Conservation (phyloP, 164 flowering plant species). For the Protea cynaroides region DNA sequence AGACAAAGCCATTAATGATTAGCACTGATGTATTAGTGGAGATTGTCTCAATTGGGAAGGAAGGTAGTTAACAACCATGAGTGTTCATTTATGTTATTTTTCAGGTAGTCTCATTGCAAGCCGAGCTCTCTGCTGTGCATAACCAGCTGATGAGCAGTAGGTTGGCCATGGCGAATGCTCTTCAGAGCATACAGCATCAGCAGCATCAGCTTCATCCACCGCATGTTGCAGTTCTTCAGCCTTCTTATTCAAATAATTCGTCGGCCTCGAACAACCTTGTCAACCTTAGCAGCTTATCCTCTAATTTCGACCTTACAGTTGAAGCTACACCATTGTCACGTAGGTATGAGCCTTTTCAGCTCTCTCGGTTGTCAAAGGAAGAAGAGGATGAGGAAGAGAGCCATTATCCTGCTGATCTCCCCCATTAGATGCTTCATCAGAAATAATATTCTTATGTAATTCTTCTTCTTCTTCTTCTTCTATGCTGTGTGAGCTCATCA, state of each 20-base stretch:
- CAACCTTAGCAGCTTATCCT: conserved; percentile 32
- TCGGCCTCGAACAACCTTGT: conserved; percentile 49
- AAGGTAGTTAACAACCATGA: too few species aligned
- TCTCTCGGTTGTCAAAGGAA: conserved; percentile 25
- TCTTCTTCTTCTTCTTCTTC: too few species aligned
- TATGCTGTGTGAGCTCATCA: too few species aligned
- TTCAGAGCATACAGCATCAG: conserved; percentile 4
- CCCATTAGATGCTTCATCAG: conserved; percentile 25
- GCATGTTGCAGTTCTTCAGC: conserved; percentile 38
- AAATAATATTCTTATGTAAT: too few species aligned
- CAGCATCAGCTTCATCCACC: conserved; percentile 39
- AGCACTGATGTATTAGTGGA: too few species aligned
- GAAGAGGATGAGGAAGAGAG: conserved; percentile 66
- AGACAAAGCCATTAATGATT: too few species aligned
- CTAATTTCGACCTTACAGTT: conserved; percentile 28
- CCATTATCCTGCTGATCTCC: conserved; percentile 26
- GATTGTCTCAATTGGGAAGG: too few species aligned
- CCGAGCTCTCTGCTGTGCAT: conserved; percentile 72
- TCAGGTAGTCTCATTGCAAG: conserved; percentile 69
- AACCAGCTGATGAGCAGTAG: conserved; percentile 66
- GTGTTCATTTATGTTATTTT: neutral
- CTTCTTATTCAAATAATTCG: conserved; percentile 71
- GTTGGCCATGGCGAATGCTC: conserved; percentile 48
- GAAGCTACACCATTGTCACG: conserved; percentile 30
- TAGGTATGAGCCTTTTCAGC: conserved; percentile 44